Conservation (phyloP, 2,329 filamentous ascomycete genomes). For the Onygenales sp. region DNA sequence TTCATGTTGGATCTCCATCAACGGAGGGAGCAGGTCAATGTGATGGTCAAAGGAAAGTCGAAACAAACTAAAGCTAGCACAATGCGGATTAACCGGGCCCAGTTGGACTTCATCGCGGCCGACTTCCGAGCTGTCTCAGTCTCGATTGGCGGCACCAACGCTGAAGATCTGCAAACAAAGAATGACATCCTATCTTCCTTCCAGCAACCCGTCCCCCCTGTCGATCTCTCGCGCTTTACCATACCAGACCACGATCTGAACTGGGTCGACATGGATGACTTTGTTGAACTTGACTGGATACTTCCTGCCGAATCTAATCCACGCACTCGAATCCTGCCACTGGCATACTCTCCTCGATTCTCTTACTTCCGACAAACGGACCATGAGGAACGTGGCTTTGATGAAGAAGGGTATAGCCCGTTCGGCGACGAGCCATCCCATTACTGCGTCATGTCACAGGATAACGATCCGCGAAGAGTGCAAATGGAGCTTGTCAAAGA, state of each 20-base stretch:
- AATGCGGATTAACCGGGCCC: conserved; percentile 92
- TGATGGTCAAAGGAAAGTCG: conserved; percentile 64
- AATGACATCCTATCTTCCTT: conserved; percentile 49
- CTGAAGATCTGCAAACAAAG: conserved; percentile 61
- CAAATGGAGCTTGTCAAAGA: conserved; percentile 78
- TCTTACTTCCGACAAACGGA: conserved; percentile 98
- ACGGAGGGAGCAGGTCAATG: conserved; percentile 82
- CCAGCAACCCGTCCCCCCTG: conserved; percentile 41
- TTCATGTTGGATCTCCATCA: conserved; percentile 97
- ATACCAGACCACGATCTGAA: conserved; percentile 92
- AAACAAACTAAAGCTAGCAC: conserved; percentile 74
- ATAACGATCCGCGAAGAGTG: conserved; percentile 79
- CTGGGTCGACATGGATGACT: conserved; percentile 99
- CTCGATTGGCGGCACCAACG: conserved; percentile 69
- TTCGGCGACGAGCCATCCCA: conserved; percentile 94
- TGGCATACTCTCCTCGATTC: conserved; percentile 86
- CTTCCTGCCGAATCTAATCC: conserved; percentile 82
- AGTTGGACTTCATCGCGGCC: conserved; percentile 82
- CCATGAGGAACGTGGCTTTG: conserved; percentile 64
- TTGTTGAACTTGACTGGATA: conserved; percentile 96
- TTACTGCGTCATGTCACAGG: conserved; percentile 86
- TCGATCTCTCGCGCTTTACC: conserved; percentile 73
- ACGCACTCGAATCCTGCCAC: conserved; percentile 84
- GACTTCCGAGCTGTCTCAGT: conserved; percentile 92
- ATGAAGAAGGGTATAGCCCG: conserved; percentile 71